phyloP scores from a whole-genome alignment of 179 eudicot species.

The Silene coronaria region DNA sequence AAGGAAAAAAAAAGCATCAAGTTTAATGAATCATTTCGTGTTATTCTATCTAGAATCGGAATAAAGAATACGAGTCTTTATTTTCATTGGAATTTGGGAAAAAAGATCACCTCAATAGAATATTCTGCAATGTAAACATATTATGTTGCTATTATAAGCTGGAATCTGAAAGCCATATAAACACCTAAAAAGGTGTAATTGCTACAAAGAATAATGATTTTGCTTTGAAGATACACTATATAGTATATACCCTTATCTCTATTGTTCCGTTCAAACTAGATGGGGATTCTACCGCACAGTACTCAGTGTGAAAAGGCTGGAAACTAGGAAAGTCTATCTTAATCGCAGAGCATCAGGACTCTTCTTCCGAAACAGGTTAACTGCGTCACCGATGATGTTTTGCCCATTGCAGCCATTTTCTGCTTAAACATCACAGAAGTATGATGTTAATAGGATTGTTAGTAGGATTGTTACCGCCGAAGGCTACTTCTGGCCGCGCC shows the following conservation, averaged over 20 bases:
- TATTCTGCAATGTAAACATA: conserved; percentile 21
- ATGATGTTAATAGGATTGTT: too few relatives aligned
- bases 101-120: conserved; percentile 2
- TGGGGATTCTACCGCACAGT: neutral
- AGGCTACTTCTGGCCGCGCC: conserved; percentile 88
- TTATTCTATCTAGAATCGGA: too few relatives aligned
- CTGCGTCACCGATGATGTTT: neutral
- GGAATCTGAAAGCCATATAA: neutral
- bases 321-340: neutral
- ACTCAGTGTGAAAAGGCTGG: conserved; percentile 7
- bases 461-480: conserved; percentile 61
- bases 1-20: too few relatives aligned
- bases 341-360: neutral
- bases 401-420: neutral
- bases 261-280: neutral
- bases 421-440: too few relatives aligned
- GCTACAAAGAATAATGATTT: conserved; percentile 19
- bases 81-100: too few relatives aligned
- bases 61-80: too few relatives aligned
- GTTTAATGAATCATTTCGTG: too few relatives aligned
- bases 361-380: neutral
- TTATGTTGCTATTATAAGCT: neutral
- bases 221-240: conserved; percentile 29
- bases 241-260: conserved; percentile 15
- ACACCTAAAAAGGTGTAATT: conserved; percentile 13